These are phyloP conservation scores for Salix suchowensis DNA, from an alignment of 345 rosid genomes.

Conservation along the genomic window DNA sequence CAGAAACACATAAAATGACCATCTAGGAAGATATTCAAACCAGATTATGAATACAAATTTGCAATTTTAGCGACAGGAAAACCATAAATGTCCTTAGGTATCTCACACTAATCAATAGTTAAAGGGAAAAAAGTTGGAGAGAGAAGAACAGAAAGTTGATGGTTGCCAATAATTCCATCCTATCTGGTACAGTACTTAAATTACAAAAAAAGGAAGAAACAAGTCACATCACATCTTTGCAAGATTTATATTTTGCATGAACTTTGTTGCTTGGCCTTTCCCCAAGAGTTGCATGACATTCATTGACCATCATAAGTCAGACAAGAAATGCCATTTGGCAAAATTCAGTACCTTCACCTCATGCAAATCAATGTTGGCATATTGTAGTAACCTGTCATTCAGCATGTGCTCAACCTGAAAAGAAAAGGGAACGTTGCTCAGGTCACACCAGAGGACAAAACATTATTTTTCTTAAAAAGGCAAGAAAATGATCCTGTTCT, in stretches of 20 bases:
- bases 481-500: background rate
- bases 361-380: conserved; percentile 75
- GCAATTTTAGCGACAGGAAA: background rate
- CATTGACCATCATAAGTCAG: background rate
- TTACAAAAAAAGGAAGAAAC: background rate
- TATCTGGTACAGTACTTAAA: background rate
- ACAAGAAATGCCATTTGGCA: background rate
- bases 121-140: background rate
- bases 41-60: background rate
- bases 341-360: conserved; percentile 77
- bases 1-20: background rate
- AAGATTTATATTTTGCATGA: background rate
- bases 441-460: background rate
- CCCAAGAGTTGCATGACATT: no score
- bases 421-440: conserved; percentile 1
- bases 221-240: background rate
- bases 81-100: background rate
- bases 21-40: background rate
- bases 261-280: background rate
- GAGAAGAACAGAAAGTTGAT: background rate
- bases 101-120: background rate
- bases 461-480: background rate
- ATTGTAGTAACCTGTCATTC: conserved; percentile 88
- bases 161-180: background rate
- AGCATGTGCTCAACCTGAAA: conserved; percentile 90